Percentiles rank a stretch among this genome's conserved stretches.
Evolutionary conservation across 495 filamentous ascomycete genomes (phyloP).

Genomic region (Podospora fimiseda): DNA sequence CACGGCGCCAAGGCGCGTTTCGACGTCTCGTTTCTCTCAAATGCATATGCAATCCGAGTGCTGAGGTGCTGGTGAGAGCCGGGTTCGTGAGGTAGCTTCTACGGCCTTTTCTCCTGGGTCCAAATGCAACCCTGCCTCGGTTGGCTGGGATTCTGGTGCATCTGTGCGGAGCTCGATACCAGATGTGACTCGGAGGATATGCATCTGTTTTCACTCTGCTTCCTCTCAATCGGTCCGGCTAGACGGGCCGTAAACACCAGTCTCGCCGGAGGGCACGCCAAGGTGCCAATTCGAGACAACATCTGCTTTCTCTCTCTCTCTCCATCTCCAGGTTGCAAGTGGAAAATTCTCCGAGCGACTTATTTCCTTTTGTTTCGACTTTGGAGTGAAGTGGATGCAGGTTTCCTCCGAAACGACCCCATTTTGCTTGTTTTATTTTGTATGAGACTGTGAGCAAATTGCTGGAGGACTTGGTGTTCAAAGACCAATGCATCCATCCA

Average conservation of each 20-base stretch:
- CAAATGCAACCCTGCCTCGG: slow-evolving; percentile 7
- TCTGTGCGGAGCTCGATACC: slow-evolving; percentile 8
- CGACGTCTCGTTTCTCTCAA: slow-evolving; percentile 16
- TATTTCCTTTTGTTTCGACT: no score
- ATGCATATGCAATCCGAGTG: slow-evolving; percentile 29
- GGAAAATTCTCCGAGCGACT: no score
- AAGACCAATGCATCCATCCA: no score
- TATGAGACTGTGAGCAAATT: no score
- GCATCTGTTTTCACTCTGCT: neutral
- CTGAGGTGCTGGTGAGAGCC: slow-evolving; percentile 8
- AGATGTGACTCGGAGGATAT: slow-evolving; percentile 10
- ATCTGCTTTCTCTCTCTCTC: no score
- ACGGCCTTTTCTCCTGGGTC: slow-evolving; percentile 1
- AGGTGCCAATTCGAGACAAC: neutral
- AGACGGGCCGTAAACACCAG: slow-evolving; percentile 21
- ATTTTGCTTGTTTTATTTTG: no score
- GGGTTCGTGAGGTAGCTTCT: slow-evolving; percentile 4
- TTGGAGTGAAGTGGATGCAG: neutral
- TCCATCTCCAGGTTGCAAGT: no score
- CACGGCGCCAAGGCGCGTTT: slow-evolving; percentile 16
- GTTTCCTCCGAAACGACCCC: no score
- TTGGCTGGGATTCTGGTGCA: neutral
- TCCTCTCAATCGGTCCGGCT: slow-evolving; percentile 18
- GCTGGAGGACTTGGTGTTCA: no score
- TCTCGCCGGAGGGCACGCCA: slow-evolving; percentile 4